Base-by-base conservation (phyloP, 768 basidiomycete genomes). In the Tylopilus plumbeoviolaceoides region DNA sequence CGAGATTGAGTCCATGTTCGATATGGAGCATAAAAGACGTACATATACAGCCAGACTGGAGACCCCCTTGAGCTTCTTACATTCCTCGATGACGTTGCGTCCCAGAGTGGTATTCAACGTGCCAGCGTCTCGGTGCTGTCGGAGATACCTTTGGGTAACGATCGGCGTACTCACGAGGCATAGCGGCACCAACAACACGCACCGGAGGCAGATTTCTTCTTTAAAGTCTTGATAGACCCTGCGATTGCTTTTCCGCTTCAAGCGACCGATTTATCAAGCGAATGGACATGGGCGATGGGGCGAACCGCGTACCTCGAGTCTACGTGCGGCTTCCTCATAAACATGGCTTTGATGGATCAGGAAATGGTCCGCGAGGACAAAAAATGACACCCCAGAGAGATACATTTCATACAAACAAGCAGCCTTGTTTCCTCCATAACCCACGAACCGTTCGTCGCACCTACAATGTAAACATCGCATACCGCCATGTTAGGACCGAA, bases 321-420 rank as follows among this genome's bases (percentile, higher is more conserved):
- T 80, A 6, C 91, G 77, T 14, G 81, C 82, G 47, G 76, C 74
- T 66, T 92, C 90, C 65, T 90, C 88, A 60, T 92, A 93, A 18
- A 74, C 69, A 61, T 93, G 91, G 56, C 83, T 89, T 73, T 92
- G 91, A 66, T 94, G 92, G 45, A 93, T 82, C 55, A 95, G 74
- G 62, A 94, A 95, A 68, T 95, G 90, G 66, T 94, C 90, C 11
- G 85, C 75, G 12, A 94, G 78, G 25, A 95, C 89, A 64, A 85
- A 90, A 69, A 83, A 93, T 21, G 84, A 84, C 36, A 92, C 79
- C 3, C 92, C 92, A 12, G 89, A 84, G 7, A 95, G 73, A 70
- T 91, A 91, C 82, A 95, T 89, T 67, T 92, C 92, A 64, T 87
- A 93, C 35, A 93, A 76, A 64, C 92, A 94, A 10, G 93, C 91